Base-by-base conservation (phyloP, 371 early-diverging fungal species). In the Mortierella sp. region DNA sequence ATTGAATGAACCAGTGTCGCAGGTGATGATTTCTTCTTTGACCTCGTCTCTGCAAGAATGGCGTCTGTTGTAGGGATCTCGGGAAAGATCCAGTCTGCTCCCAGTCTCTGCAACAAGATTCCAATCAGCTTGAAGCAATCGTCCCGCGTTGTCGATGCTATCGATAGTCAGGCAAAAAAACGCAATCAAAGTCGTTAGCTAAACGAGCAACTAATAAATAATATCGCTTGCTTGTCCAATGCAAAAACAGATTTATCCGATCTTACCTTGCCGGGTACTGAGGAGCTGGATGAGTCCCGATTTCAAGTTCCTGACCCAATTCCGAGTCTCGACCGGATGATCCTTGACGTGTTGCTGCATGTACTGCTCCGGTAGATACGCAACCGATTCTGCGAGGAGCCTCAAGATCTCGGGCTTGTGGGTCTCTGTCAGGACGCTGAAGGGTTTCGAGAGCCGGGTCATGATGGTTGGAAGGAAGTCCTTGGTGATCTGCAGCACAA, bases 221-320 rank as follows among this genome's bases (percentile, higher is more conserved):
- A 39, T 11, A 29, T 41, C 44, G 44, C 3, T 43, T 2, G 22
- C 26, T 2, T 8, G 16, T 19, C 13, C 11, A 40, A 70, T 43
- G n/a, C 13, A 24, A 58, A 40, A 11, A 41, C n/a, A 16, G 1
- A 0, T 29, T 11, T 31, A 19, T 13, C 40, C n/a, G n/a, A 14
- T 2, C 24, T 44, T 79, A 78, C 83, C 79, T 83, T 83, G 83
- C 11, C 75, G 71, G 3, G 83, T 83, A 52, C 83, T 83, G 47
- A 83, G 43, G 4, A 83, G 63, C 53, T 83, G 83, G 22, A 83
- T 68, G 31, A 83, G 40, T 6, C 83, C 83, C 0, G 76, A 79
- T 37, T 83, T 83, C 19, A 83, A 44, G 29, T 66, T 69, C 37
- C 50, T 71, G 3, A 67, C 70, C 83, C 83, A 83, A 1, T 16